Conservation (phyloP, 305 asterid species). For the Fraxinus sp. region DNA sequence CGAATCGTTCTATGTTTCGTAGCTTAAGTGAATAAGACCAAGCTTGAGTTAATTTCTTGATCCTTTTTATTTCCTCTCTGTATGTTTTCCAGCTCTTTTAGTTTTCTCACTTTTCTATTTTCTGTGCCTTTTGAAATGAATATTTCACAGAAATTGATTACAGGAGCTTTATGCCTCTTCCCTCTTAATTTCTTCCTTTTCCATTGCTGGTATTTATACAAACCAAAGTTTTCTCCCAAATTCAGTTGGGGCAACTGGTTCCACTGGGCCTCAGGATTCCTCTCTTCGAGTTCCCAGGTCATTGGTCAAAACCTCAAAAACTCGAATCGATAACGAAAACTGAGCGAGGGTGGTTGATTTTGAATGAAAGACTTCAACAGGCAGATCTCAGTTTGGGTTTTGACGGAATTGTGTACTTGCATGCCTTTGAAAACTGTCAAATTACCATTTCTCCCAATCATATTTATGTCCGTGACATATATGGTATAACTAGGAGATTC, state of each 20-base stretch:
- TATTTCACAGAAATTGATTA: not conserved
- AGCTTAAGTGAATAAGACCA: constrained; percentile 1
- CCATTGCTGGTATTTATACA: not conserved
- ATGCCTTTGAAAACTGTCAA: not conserved
- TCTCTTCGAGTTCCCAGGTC: not conserved
- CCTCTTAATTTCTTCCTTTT: not conserved
- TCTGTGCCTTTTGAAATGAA: not conserved
- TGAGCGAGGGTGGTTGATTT: not conserved
- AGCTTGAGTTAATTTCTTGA: not conserved
- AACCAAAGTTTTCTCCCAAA: not conserved
- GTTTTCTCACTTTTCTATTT: not conserved
- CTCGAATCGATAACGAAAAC: not conserved
- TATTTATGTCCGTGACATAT: not conserved
- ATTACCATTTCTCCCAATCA: not conserved
- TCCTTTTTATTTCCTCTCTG: not conserved
- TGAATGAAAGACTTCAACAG: not conserved
- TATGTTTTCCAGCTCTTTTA: not conserved
- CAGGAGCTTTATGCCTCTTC: not conserved
- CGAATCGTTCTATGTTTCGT: not conserved
- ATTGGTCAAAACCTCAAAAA: not conserved
- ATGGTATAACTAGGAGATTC: not conserved
- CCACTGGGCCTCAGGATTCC: not conserved
- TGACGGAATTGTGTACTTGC: not conserved
- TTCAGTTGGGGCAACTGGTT: not conserved
- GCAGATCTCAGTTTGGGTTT: not conserved